A percentile compares a stretch with the other conserved stretches of the same genome.
Conservation (phyloP, 139 green algal species). For the Axilococcus clingmanii region DNA sequence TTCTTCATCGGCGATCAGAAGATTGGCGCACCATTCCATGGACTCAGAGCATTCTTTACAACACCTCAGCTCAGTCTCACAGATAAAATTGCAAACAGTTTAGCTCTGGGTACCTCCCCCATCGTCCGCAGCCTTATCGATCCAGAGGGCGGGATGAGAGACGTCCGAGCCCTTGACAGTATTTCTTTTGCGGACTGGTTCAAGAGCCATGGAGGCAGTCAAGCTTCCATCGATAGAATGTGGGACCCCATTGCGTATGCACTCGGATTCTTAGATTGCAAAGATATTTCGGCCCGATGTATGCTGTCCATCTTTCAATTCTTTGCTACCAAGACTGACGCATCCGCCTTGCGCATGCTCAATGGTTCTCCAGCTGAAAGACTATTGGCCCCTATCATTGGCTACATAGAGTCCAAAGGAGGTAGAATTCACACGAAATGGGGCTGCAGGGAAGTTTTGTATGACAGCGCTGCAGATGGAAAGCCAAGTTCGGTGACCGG, state of each 20-base stretch:
- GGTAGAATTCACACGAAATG: conserved; percentile 67
- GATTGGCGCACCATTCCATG: conserved; percentile 81
- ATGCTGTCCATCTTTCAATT: conserved; percentile 98
- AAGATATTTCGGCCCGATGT: conserved; percentile 90
- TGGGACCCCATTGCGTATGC: conserved; percentile 96
- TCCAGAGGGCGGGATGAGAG: conserved; percentile 81
- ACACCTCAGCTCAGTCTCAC: conserved; percentile 71
- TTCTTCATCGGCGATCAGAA: conserved; percentile 73
- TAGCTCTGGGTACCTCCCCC: conserved; percentile 83
- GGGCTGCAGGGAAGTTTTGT: conserved; percentile 82
- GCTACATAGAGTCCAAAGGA: conserved; percentile 78
- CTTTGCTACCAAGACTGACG: conserved; percentile 98
- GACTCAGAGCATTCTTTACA: conserved; percentile 93
- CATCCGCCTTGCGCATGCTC: conserved; percentile 88
- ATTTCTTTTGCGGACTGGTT: conserved; percentile 92
- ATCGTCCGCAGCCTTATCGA: conserved; percentile 86
- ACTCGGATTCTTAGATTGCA: conserved; percentile 93
- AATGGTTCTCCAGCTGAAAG: conserved; percentile 82
- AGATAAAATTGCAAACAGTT: conserved; percentile 81
- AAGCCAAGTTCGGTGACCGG: conserved; percentile 54
- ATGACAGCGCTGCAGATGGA: conserved; percentile 55
- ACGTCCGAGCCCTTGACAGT: conserved; percentile 77
- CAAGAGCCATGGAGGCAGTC: conserved; percentile 65
- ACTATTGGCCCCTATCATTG: conserved; percentile 76
- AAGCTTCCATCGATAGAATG: conserved; percentile 84